These are phyloP conservation scores for Calycina marina DNA, from an alignment of 2,329 filamentous ascomycete genomes.

Conservation along the genomic window DNA sequence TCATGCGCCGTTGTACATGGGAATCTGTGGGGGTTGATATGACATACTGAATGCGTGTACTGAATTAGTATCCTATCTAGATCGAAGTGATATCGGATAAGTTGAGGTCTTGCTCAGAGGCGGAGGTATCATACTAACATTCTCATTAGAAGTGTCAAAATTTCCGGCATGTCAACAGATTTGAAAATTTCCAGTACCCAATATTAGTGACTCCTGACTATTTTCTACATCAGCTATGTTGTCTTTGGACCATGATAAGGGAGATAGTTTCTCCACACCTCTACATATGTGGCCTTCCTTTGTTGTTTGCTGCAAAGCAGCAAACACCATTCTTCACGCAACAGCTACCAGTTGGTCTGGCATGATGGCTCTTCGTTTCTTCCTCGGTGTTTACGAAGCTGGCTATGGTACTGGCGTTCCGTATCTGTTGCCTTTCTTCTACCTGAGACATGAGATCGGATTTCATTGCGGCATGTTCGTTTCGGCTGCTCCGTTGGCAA, in stretches of 20 bases:
- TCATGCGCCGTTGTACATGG: background rate
- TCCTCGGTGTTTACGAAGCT: slow-evolving; percentile 24
- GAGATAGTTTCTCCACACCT: slow-evolving; percentile 22
- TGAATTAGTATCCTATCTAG: background rate
- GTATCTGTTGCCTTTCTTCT: slow-evolving; percentile 30
- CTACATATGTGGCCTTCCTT: slow-evolving; percentile 23
- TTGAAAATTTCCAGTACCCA: slow-evolving; percentile 26
- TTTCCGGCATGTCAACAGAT: slow-evolving; percentile 34
- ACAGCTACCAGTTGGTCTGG: slow-evolving; percentile 25
- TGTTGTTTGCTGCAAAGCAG: slow-evolving; percentile 18
- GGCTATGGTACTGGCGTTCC: slow-evolving; percentile 22
- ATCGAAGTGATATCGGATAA: background rate
- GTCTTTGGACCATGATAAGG: slow-evolving; percentile 23
- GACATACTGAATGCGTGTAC: background rate
- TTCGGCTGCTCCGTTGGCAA: slow-evolving; percentile 46
- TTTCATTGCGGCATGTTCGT: slow-evolving; percentile 57
- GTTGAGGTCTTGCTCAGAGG: background rate
- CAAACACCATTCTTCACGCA: slow-evolving; percentile 29
- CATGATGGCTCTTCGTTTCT: slow-evolving; percentile 22
- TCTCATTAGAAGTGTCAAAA: slow-evolving; percentile 31
- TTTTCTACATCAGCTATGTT: slow-evolving; percentile 24
- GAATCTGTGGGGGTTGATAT: background rate
- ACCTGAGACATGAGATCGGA: slow-evolving; percentile 43
- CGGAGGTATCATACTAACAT: background rate
- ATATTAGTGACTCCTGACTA: slow-evolving; percentile 23